Base-by-base conservation (phyloP, 2,329 filamentous ascomycete species). In the Ophiobolus disseminans region DNA sequence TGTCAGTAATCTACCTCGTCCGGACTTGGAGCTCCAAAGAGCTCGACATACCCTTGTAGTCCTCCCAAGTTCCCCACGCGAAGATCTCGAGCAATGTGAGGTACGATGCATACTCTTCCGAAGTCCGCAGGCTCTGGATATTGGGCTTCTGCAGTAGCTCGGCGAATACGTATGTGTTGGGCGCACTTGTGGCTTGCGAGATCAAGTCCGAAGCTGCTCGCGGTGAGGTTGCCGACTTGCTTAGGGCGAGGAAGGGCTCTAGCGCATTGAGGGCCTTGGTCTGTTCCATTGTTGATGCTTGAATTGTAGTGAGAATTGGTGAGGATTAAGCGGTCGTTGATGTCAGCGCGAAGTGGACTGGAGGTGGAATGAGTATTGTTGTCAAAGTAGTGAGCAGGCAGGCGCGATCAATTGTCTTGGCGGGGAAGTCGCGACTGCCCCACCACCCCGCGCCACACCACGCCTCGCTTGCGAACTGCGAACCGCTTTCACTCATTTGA, bases 111-210 rank as follows among this genome's bases (percentile, higher is more conserved):
- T 87, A 84, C 39, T 95, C 88, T 26, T 80, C 69, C n/a, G 84
- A 79, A 30, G 75, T 75, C 20, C 79, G 74, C 35, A 97, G 85
- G 10, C 84, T 81, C 73, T 94, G 89, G 59, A 97, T 86, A 62
- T 90, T 86, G 0, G 89, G 85, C 1, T 86, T 86, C 63, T 89
- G 82, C 28, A 99, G 86, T n/a, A 99, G 86, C 76, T 97, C 93
- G 60, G 89, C 85, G 78, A 99, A 99, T 75, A 97, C 83, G 74
- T 88, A 99, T 58, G 92, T 96, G 74, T 91, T 90, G 21, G 89
- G 86, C 46, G 87, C 87, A n/a, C 91, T 91, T 40, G 91, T 97
- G 53, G 92, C 94, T 75, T 91, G 90, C 35, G 82, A 85, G 70
- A 97, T 84, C 44, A 97, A 84, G 70, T 96, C 91, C 66, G 89